Evolutionary conservation across 192 early-diverging fungal species (phyloP), one percentile per base, ranked within the genome.

Genomic region (Gonapodya sp.): DNA sequence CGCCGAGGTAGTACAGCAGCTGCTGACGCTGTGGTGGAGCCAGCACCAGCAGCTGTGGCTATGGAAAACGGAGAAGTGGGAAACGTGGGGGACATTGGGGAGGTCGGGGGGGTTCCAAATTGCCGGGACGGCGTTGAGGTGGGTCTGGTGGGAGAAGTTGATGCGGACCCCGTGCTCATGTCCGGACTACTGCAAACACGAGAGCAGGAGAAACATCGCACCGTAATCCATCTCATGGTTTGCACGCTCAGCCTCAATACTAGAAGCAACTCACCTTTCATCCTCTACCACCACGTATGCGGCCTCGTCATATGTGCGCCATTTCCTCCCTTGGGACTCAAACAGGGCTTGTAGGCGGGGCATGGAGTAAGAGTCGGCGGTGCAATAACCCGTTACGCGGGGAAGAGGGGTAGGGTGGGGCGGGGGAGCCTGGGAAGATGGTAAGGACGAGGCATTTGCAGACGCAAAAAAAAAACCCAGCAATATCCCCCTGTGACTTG

Each of bases 1-100:
- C 46, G 8, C 8, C 8, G 46, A 64, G 46, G 31, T 2, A 80
- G 73, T 30, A 32, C 2, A 80, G 36, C 36, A 95, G 83, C 96
- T 97, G 83, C 96, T 95, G 85, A 99, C 97, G 78, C 93, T 90
- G 82, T 97, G 92, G 73, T 95, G 97, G 95, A 35, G 89, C 89
- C 87, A 1, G 84, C 82, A 1, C n/a, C 73, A 64, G 85, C 1
- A 82, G 82, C 36, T 85, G 84, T 0, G 86, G 82, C 24, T 84
- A 82, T 32, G 84, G 83, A 81, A 85, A 87, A 16, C 84, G 80
- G 81, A 86, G 87, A 24, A 85, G 85, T 79, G 88, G 83, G 84
- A 86, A 87, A 18, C 86, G 86, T 72, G 73, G n/a, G 87, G 88
- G 36, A 88, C 87, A 79, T 85, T 81, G 46, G 83, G 81, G 32